A percentile compares a stretch with the other conserved stretches of the same genome.
Conservation (phyloP, 768 basidiomycete species). For the Symmetrospora coprosmae region DNA sequence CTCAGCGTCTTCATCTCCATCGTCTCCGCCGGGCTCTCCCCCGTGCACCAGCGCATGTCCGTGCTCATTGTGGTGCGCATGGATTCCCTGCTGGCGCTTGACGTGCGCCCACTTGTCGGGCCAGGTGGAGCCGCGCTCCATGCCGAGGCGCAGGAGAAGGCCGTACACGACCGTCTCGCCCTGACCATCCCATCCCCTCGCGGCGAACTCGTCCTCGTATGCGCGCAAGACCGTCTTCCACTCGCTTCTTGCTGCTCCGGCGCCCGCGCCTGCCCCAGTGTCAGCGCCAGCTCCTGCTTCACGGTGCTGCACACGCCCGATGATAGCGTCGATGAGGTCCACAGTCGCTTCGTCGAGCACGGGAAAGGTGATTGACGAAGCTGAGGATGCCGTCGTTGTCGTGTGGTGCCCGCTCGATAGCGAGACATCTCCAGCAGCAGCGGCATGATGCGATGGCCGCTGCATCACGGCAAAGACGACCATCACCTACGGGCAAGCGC, state of each 20-base stretch:
- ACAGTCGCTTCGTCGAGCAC: background rate
- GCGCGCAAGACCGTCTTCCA: constrained; percentile 6
- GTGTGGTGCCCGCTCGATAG: constrained; percentile 8
- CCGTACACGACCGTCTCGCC: constrained; percentile 49
- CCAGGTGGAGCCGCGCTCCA: constrained; percentile 66
- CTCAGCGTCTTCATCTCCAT: too few relatives aligned
- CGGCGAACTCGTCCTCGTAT: constrained; percentile 21
- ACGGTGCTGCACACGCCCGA: constrained; percentile 7
- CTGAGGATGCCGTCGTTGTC: background rate
- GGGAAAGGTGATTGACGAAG: constrained; percentile 20
- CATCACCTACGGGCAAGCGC: too few relatives aligned
- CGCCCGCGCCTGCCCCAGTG: too few relatives aligned
- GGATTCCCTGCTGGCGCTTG: constrained; percentile 41
- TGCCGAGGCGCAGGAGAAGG: constrained; percentile 67
- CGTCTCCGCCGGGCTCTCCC: too few relatives aligned
- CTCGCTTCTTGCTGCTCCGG: background rate
- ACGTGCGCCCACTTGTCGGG: constrained; percentile 63
- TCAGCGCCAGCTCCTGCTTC: too few relatives aligned
- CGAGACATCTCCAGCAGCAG: constrained; percentile 8
- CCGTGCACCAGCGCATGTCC: too few relatives aligned
- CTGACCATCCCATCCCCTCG: background rate
- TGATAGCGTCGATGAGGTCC: constrained; percentile 11
- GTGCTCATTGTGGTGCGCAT: too few relatives aligned
- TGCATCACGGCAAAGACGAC: too few relatives aligned
- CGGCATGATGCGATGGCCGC: background rate